phyloP scores from a whole-genome alignment of 208 protist genomes.

The Leishmania turanica region DNA sequence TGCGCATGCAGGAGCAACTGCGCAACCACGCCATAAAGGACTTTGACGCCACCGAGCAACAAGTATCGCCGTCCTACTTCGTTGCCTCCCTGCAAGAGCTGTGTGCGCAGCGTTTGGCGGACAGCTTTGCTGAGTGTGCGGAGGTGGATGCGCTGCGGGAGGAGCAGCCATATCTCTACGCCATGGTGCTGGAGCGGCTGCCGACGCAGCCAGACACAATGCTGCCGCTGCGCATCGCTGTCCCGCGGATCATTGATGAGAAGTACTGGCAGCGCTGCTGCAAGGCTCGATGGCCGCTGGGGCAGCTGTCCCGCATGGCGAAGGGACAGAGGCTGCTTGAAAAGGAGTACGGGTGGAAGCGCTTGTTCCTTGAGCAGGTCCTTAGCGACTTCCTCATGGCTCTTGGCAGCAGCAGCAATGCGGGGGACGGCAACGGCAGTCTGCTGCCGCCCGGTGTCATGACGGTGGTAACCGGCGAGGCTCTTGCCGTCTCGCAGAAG shows the following conservation, averaged over 20 bases:
- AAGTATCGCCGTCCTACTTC: slow-evolving; percentile 67
- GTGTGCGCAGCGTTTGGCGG: slow-evolving; percentile 69
- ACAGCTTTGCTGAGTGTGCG: slow-evolving; percentile 55
- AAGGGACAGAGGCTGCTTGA: slow-evolving; percentile 34
- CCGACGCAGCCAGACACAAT: slow-evolving; percentile 36
- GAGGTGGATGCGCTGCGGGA: slow-evolving; percentile 68
- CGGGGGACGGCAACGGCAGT: background rate
- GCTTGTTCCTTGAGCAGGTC: slow-evolving; percentile 79
- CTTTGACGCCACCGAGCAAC: slow-evolving; percentile 27
- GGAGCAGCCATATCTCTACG: slow-evolving; percentile 55
- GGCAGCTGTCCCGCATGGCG: slow-evolving; percentile 66
- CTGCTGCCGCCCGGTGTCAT: slow-evolving; percentile 14
- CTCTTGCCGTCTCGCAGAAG: background rate
- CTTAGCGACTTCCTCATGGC: slow-evolving; percentile 76
- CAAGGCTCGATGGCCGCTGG: slow-evolving; percentile 77
- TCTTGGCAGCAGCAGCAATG: slow-evolving; percentile 33
- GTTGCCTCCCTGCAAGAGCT: slow-evolving; percentile 74
- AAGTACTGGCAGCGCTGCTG: slow-evolving; percentile 76
- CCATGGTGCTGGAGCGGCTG: slow-evolving; percentile 67
- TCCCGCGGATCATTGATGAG: slow-evolving; percentile 47
- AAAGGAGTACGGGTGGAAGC: slow-evolving; percentile 80
- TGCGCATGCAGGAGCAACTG: slow-evolving; percentile 57
- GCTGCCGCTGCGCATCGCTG: slow-evolving; percentile 60
- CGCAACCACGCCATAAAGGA: slow-evolving; percentile 23
- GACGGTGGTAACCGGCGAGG: background rate